Evolutionary conservation across 2,329 filamentous ascomycete species (phyloP).

Genomic region (Cordyceps javanica): DNA sequence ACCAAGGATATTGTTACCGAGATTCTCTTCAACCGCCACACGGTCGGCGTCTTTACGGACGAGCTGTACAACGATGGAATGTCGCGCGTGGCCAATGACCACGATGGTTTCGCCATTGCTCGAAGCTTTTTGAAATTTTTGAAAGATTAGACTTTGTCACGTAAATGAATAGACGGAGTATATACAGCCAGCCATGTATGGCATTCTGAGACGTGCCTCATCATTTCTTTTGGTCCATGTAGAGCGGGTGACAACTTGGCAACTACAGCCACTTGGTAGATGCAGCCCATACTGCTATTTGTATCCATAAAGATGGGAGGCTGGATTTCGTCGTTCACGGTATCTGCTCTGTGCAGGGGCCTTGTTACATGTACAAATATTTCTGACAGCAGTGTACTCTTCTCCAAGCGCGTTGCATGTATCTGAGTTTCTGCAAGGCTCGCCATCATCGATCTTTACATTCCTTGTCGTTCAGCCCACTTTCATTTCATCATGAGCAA

Average conservation of each 20-base stretch:
- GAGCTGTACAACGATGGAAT: conserved; percentile 64
- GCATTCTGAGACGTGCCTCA: background rate
- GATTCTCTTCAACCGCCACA: conserved; percentile 58
- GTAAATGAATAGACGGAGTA: background rate
- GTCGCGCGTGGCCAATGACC: conserved; percentile 55
- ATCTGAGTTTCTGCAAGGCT: too few relatives aligned
- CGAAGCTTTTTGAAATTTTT: conserved; percentile 73
- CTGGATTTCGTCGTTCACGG: too few relatives aligned
- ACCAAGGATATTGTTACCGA: conserved; percentile 63
- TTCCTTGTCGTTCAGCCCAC: background rate
- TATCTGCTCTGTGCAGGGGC: too few relatives aligned
- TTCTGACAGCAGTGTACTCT: too few relatives aligned
- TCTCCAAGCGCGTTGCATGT: too few relatives aligned
- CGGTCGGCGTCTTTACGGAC: conserved; percentile 62
- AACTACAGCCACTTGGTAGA: too few relatives aligned
- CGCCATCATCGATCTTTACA: background rate
- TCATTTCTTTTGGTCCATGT: too few relatives aligned
- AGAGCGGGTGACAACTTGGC: too few relatives aligned
- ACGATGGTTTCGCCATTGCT: conserved; percentile 75
- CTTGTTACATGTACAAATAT: too few relatives aligned
- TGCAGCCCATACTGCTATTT: too few relatives aligned
- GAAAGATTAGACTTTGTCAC: conserved; percentile 36
- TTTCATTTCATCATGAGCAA: background rate
- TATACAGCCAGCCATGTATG: background rate
- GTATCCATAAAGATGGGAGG: too few relatives aligned